Evolutionary conservation across 2,329 filamentous ascomycete species (phyloP).

Genomic region (Fusarium longipes): DNA sequence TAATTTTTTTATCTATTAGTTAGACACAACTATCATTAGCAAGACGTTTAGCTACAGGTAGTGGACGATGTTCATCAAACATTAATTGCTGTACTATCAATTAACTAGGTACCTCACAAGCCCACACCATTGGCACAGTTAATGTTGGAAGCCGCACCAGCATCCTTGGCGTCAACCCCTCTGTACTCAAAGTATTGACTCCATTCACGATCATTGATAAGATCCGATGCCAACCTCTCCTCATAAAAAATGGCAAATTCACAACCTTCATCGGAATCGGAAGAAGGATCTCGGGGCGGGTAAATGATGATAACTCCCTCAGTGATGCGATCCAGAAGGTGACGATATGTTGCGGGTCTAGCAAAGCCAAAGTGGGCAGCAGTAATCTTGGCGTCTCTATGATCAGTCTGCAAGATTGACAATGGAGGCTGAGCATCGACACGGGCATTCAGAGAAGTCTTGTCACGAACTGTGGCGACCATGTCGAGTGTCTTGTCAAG

Average conservation of each 20-base stretch:
- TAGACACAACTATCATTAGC: no score
- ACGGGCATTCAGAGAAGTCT: slow-evolving; percentile 49
- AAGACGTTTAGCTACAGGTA: no score
- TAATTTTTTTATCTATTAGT: no score
- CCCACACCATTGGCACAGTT: no score
- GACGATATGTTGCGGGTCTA: slow-evolving; percentile 49
- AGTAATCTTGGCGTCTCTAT: slow-evolving; percentile 48
- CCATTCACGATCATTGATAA: slow-evolving; percentile 53
- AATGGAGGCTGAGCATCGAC: slow-evolving; percentile 52
- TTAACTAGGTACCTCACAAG: no score
- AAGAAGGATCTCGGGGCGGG: slow-evolving; percentile 42
- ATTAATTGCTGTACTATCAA: no score
- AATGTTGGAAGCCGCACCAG: no score
- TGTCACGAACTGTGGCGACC: slow-evolving; percentile 53
- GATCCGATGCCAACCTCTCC: slow-evolving; percentile 45
- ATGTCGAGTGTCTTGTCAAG: slow-evolving; percentile 47
- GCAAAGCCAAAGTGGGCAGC: slow-evolving; percentile 53
- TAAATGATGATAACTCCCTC: slow-evolving; percentile 49
- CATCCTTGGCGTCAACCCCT: slow-evolving; percentile 47
- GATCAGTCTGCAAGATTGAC: slow-evolving; percentile 52
- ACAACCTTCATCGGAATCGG: slow-evolving; percentile 50
- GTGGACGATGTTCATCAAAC: no score
- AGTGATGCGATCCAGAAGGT: slow-evolving; percentile 48
- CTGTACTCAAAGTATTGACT: slow-evolving; percentile 53
- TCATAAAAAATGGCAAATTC: slow-evolving; percentile 53